Base-by-base conservation (phyloP, 2,329 filamentous ascomycete genomes). In the Fusarium papillatum region DNA sequence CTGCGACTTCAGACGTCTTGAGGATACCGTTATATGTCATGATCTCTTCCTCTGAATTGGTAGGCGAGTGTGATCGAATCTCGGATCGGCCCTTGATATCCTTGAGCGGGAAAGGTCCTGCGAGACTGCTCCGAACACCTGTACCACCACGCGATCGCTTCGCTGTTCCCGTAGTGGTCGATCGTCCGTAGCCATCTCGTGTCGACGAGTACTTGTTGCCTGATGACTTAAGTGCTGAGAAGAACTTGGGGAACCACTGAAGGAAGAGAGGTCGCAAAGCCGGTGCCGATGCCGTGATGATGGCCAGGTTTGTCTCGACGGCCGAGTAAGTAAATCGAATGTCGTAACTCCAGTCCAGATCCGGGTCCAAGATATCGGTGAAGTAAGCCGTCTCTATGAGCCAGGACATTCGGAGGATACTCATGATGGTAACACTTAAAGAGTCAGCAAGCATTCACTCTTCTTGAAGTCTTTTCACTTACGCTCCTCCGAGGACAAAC, bases 1-100 rank as follows among this genome's bases (percentile, higher is more conserved):
- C 73, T 2, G 66, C 67, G 7, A 76, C 71, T 17, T 76, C 75
- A 9, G 75, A 74, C 11, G 83, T 85, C 43, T 83, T 79, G 62
- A 86, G 75, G 39, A 86, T 86, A 39, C 84, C 83, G 59, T 84
- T 82, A 71, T 84, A 82, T 5, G 82, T 82, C 80, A 85, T 83
- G 48, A 85, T 85, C 69, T 85, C 83, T 72, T 85, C 84, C 72
- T 85, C 82, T 19, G 80, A 83, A 3, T 79, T 80, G 7, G 79
- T 81, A 4, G 83, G 81, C 55, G 83, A 83, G 22, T 76, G 75
- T 14, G 80, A 78, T 36, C 83, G 79, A 38, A 84, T 81, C 63
- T 83, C 83, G 7, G 83, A 82, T 19, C 72, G 75, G 4, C 74
- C 75, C 71, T 80, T 80, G 39, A 83, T 76, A 41, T 82, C 78